Evolutionary conservation across 768 basidiomycete genomes (phyloP).

Genomic region (Podaxis sp.): DNA sequence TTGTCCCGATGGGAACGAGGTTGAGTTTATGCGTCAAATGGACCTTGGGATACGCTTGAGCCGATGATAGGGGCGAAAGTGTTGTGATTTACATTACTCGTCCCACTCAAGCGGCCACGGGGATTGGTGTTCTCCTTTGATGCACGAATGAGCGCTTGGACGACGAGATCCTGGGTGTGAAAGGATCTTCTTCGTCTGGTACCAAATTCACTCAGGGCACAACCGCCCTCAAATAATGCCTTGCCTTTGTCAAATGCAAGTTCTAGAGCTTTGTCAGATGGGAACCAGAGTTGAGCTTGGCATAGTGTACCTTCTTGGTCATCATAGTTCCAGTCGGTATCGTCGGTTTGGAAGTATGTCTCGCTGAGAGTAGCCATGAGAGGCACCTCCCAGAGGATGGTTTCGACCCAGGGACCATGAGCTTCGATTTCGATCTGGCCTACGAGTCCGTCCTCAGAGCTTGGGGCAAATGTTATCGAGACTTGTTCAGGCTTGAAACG

Average conservation of each 20-base stretch:
- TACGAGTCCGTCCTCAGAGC: constrained; percentile 42
- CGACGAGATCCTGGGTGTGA: constrained; percentile 73
- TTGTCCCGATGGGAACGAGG: constrained; percentile 72
- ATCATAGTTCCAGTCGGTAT: constrained; percentile 84
- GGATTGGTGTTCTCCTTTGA: constrained; percentile 33
- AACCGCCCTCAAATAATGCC: constrained; percentile 60
- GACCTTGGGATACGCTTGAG: constrained; percentile 45
- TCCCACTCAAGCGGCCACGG: constrained; percentile 67
- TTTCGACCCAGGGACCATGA: constrained; percentile 73
- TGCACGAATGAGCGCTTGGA: constrained; percentile 69
- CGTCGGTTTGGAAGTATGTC: constrained; percentile 75
- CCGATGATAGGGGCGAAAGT: not conserved
- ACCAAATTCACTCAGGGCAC: constrained; percentile 83
- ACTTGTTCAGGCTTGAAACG: constrained; percentile 79
- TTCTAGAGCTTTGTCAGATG: constrained; percentile 40
- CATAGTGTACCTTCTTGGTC: constrained; percentile 63
- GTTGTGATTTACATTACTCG: constrained; percentile 73
- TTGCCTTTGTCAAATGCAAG: constrained; percentile 72
- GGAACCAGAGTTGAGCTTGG: not conserved
- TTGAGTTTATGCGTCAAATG: constrained; percentile 80
- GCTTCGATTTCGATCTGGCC: constrained; percentile 77
- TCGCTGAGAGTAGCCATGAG: constrained; percentile 92
- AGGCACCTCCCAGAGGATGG: constrained; percentile 95
- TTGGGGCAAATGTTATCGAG: constrained; percentile 59
- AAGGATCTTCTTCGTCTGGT: constrained; percentile 80